These are phyloP conservation scores for Chrysopogon serrulatus DNA, from an alignment of 176 grass and related monocot genomes.

Conservation along the genomic window DNA sequence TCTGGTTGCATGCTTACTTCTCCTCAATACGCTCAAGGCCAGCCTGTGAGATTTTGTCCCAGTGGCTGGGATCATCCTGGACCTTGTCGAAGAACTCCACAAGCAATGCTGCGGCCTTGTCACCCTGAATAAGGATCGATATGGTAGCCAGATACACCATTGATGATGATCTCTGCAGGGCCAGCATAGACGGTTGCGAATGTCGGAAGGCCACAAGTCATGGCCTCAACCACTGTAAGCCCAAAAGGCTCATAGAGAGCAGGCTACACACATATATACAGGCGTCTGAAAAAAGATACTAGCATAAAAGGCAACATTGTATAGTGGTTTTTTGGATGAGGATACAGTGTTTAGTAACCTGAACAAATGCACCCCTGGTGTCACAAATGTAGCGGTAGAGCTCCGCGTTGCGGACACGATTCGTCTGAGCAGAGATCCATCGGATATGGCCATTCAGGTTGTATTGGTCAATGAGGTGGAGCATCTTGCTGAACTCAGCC, in stretches of 20 bases:
- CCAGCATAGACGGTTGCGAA: conserved; percentile 87
- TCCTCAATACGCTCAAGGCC: conserved; percentile 86
- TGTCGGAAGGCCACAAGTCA: conserved; percentile 89
- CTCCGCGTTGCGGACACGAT: too few relatives aligned
- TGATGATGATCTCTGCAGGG: conserved; percentile 86
- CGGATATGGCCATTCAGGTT: too few relatives aligned
- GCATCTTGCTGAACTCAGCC: too few relatives aligned
- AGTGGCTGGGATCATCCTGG: conserved; percentile 54
- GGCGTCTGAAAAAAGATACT: too few relatives aligned
- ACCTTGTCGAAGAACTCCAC: conserved; percentile 95
- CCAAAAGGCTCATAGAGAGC: conserved; percentile 94
- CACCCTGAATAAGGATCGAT: conserved; percentile 93
- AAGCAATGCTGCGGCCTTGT: conserved; percentile 71
- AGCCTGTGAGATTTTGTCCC: conserved; percentile 73
- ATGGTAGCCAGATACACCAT: conserved; percentile 89
- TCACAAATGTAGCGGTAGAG: too few relatives aligned
- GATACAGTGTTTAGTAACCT: conserved; percentile 33
- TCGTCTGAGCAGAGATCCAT: too few relatives aligned
- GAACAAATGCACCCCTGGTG: too few relatives aligned
- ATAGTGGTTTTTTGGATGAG: too few relatives aligned
- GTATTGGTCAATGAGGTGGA: too few relatives aligned
- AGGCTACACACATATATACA: conserved; percentile 59
- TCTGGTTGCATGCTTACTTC: conserved; percentile 50
- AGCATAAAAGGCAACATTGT: too few relatives aligned
- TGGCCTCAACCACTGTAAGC: conserved; percentile 87